Percentiles rank a stretch among this genome's conserved stretches.
Evolutionary conservation across 306 rosid genomes (phyloP).

Genomic region (Castanea crenata): DNA sequence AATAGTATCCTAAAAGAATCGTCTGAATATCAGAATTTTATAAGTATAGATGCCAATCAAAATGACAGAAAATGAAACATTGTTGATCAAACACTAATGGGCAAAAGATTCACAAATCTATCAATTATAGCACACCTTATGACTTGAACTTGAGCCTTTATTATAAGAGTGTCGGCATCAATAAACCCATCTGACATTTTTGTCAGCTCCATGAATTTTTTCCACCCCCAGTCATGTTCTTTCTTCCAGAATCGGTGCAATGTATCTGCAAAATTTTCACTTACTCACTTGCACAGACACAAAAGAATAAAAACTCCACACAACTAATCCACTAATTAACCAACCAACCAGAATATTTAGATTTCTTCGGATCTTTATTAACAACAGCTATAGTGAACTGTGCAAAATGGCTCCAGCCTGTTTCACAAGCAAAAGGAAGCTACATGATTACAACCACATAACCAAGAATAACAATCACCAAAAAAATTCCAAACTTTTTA

Average conservation of each 20-base stretch:
- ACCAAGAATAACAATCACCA: conserved; percentile 14
- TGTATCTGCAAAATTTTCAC: conserved; percentile 62
- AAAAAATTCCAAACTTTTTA: conserved; percentile 5
- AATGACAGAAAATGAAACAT: not conserved
- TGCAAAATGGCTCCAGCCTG: conserved; percentile 99
- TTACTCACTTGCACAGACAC: conserved; percentile 10
- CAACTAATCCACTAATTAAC: conserved; percentile 16
- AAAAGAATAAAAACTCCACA: conserved; percentile 17
- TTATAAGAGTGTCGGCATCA: conserved; percentile 87
- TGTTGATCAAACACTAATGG: not conserved
- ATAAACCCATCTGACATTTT: conserved; percentile 96
- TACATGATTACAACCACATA: conserved; percentile 8
- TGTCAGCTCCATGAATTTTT: conserved; percentile 96
- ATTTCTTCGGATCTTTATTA: conserved; percentile 91
- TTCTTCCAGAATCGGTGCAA: conserved; percentile 99
- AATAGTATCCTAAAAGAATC: not conserved
- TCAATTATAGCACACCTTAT: conserved; percentile 63
- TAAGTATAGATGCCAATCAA: not conserved
- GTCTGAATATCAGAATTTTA: not conserved
- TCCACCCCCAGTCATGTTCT: conserved; percentile 99
- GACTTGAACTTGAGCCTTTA: conserved; percentile 99
- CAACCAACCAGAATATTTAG: conserved; percentile 90
- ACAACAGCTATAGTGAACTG: conserved; percentile 96
- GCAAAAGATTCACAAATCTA: not conserved
- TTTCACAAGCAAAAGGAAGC: conserved; percentile 17